These are phyloP conservation scores for Backusella mclennaniae DNA, from an alignment of 192 early-diverging fungal genomes.

Conservation along the genomic window DNA sequence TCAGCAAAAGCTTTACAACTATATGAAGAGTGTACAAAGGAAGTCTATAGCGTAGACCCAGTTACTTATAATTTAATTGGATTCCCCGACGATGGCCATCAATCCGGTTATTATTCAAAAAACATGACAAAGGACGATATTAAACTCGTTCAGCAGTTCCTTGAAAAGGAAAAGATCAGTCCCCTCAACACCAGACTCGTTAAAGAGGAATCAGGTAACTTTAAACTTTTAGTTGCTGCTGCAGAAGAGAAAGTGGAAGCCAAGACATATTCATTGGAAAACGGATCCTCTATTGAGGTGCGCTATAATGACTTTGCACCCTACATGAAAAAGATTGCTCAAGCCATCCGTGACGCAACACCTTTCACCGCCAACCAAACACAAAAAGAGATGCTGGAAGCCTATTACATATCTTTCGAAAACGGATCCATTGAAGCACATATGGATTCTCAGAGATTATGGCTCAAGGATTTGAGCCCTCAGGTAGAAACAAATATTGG, in stretches of 20 bases:
- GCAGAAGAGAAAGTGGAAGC: constrained; percentile 23
- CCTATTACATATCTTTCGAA: constrained; percentile 47
- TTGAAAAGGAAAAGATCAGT: constrained; percentile 31
- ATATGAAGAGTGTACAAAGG: constrained; percentile 26
- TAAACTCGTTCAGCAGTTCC: constrained; percentile 32
- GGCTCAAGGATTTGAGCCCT: constrained; percentile 59
- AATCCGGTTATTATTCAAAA: constrained; percentile 54
- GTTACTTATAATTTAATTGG: constrained; percentile 46
- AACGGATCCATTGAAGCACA: constrained; percentile 60
- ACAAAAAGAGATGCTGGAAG: constrained; percentile 51
- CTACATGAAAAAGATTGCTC: constrained; percentile 39
- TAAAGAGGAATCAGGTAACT: constrained; percentile 31
- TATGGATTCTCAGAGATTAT: constrained; percentile 52
- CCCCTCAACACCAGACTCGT: constrained; percentile 35
- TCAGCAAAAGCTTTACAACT: constrained; percentile 23
- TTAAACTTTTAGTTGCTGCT: constrained; percentile 39
- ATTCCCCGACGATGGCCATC: constrained; percentile 59
- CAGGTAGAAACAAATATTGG: constrained; percentile 62
- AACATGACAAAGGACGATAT: constrained; percentile 54
- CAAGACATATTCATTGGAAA: constrained; percentile 25
- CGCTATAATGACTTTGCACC: constrained; percentile 49
- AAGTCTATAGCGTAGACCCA: constrained; percentile 46
- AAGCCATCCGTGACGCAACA: constrained; percentile 42
- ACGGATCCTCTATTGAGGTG: constrained; percentile 40
- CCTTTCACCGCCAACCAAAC: constrained; percentile 53